Base-by-base conservation (phyloP, 2,329 filamentous ascomycete genomes). In the Fusarium verrucosum region DNA sequence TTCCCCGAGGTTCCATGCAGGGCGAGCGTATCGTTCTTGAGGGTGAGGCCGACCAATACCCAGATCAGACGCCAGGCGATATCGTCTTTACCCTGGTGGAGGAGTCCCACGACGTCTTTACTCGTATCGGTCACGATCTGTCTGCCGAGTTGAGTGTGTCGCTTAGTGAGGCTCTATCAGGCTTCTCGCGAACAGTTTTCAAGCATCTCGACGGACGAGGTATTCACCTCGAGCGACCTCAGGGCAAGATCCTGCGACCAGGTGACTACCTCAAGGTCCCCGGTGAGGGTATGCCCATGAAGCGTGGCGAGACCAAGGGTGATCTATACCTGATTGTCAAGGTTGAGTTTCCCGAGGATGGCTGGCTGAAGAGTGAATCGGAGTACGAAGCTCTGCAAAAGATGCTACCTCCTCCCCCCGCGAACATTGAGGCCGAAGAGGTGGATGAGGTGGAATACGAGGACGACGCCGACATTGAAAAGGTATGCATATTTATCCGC, bases 241-340 rank as follows among this genome's bases (percentile, higher is more conserved):
- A 90, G 72, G 94, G 94, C 69, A 90, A 94, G 76, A 84, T 98
- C 47, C 79, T 99, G 32, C 87, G 88, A 23, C 94, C 95, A 0
- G 90, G 89, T 23, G 92, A 99, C 74, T 86, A 94, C 9, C 83
- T 99, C 70, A 97, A 93, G 81, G 82, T 99, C 2, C 78, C 84
- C 3, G 93, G 92, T 23, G 95, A 99, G 80, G 95, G 95, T 59
- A 99, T 99, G 95, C 95, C 95, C 3, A 78, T 89, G 70, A 97
- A 97, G 84, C 88, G 89, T 55, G 92, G 89, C 64, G 95, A 99
- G 35, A 74, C 81, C 6, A 92, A 88, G 74, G 95, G 95, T 38
- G 93, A 98, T 73, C 81, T 99, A 17, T 99, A 94, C 78, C 83
- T 99, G 37, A 81, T 91, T 33, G 89, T 97, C 65, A 89, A 95